Evolutionary conservation across 345 rosid species (phyloP), one percentile per base, ranked within the genome.

Genomic region (Raphanus sativus): DNA sequence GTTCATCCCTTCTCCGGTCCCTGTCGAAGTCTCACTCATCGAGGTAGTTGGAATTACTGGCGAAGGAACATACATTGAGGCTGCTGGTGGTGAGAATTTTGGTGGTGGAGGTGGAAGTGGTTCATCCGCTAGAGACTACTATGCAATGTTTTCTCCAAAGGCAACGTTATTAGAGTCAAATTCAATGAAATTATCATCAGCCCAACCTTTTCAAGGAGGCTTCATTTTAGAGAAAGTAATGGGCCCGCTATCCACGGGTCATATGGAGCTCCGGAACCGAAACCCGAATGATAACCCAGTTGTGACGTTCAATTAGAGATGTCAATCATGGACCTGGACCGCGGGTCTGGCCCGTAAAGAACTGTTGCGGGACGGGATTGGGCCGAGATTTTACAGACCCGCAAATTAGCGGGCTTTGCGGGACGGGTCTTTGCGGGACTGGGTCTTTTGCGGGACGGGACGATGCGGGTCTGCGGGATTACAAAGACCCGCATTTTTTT

Each of bases 21-120:
- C 75, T 78, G 91, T 89, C 0, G 94, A 91, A 75, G 85, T 89
- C 78, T 89, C 97, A n/a, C 91, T 91, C 59, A 88, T 91, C 40
- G 89, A 91, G 74, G 91, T 91, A 5, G 97, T 87, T 26, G 97
- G 94, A 7, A 87, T 88, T 33, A 88, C 94, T 28, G 60, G 69
- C 0, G 88, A 84, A 15, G 90, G 88, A 50, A 82, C 83, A 82
- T 86, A 82, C 24, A 87, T 91, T 0, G 97, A 91, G 62, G 82
- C 91, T 2, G 87, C 94, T 1, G 85, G 92, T 25, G 92, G 91
- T 0, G 85, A 67, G 25, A 83, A 77, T 70, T 87, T 85, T 0
- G 85, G 84, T 4, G 81, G 83, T 1, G 84, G 83, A 2, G 78
- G 75, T 2, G 42, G 79, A 21, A 70, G 62, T 62, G 65, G 60